Evolutionary conservation across 2,329 filamentous ascomycete species (phyloP).

Genomic region (Talaromyces verruculosus): DNA sequence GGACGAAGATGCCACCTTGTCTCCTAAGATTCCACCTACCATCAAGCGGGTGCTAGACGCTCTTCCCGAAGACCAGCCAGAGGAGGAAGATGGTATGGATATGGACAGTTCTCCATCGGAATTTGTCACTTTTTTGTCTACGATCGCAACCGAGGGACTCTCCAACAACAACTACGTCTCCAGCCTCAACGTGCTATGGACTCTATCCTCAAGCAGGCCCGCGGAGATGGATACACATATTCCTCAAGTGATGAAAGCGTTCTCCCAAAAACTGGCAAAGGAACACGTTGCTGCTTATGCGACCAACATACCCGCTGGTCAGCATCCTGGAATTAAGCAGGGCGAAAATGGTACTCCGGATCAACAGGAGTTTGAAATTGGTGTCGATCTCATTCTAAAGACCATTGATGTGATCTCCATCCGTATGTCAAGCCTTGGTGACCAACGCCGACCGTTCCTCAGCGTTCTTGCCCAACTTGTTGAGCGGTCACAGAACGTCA

Average conservation of each 20-base stretch:
- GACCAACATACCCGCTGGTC: conserved; percentile 45
- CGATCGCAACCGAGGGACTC: conserved; percentile 84
- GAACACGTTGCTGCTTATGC: conserved; percentile 81
- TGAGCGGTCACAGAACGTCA: conserved; percentile 85
- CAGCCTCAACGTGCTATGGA: conserved; percentile 92
- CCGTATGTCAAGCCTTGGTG: conserved; percentile 87
- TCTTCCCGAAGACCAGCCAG: conserved; percentile 75
- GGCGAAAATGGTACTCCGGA: conserved; percentile 52
- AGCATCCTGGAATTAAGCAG: conserved; percentile 38
- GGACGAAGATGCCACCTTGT: conserved; percentile 68
- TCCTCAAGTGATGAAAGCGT: conserved; percentile 81
- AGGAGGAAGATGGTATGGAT: conserved; percentile 81
- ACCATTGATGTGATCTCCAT: conserved; percentile 89
- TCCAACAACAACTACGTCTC: conserved; percentile 78
- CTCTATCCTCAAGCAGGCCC: conserved; percentile 78
- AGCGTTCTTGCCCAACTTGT: conserved; percentile 93
- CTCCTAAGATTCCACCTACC: conserved; percentile 69
- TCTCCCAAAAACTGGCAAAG: conserved; percentile 87
- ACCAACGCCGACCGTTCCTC: conserved; percentile 87
- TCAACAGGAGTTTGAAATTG: conserved; percentile 79
- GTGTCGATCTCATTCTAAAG: conserved; percentile 88
- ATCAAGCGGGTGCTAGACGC: conserved; percentile 83
- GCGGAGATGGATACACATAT: conserved; percentile 90
- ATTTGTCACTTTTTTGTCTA: conserved; percentile 79
- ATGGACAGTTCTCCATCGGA: conserved; percentile 75